phyloP scores from a whole-genome alignment of 2,329 filamentous ascomycete species.

The Fusarium paranaense region DNA sequence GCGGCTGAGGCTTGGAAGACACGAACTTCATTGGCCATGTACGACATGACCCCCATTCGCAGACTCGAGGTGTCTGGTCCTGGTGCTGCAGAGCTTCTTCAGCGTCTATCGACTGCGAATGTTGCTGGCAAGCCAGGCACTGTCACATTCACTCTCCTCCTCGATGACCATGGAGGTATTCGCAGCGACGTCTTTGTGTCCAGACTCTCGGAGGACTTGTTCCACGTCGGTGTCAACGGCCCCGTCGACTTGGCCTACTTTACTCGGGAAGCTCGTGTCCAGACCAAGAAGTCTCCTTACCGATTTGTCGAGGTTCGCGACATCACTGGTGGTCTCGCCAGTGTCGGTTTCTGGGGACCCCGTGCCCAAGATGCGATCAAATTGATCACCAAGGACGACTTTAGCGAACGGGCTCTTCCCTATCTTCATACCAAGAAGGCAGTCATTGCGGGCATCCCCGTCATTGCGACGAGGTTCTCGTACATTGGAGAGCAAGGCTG shows the following conservation, averaged over 20 bases:
- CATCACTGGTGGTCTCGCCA: conserved; percentile 69
- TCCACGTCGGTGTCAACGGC: conserved; percentile 69
- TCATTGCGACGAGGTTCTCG: conserved; percentile 66
- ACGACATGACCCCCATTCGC: conserved; percentile 71
- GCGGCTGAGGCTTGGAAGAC: conserved; percentile 75
- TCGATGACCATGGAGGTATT: conserved; percentile 65
- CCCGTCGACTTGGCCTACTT: conserved; percentile 67
- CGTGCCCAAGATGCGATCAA: conserved; percentile 63
- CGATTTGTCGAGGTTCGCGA: conserved; percentile 66
- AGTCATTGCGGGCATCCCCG: conserved; percentile 66
- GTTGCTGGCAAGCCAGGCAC: conserved; percentile 59
- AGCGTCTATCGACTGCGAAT: conserved; percentile 63
- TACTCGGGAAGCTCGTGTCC: conserved; percentile 61
- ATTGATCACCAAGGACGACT: conserved; percentile 58
- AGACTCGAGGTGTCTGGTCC: conserved; percentile 69
- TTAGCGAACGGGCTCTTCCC: conserved; percentile 58
- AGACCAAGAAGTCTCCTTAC: conserved; percentile 54
- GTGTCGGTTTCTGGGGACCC: conserved; percentile 73
- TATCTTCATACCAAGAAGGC: conserved; percentile 63
- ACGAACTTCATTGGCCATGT: conserved; percentile 70
- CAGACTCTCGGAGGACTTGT: conserved; percentile 60
- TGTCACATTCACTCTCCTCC: conserved; percentile 67
- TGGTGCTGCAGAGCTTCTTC: conserved; percentile 65
- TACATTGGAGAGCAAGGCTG: conserved; percentile 72
- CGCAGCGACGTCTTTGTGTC: conserved; percentile 69